These are phyloP conservation scores for Nemania sp. DNA, from an alignment of 2,329 filamentous ascomycete species.

Conservation along the genomic window DNA sequence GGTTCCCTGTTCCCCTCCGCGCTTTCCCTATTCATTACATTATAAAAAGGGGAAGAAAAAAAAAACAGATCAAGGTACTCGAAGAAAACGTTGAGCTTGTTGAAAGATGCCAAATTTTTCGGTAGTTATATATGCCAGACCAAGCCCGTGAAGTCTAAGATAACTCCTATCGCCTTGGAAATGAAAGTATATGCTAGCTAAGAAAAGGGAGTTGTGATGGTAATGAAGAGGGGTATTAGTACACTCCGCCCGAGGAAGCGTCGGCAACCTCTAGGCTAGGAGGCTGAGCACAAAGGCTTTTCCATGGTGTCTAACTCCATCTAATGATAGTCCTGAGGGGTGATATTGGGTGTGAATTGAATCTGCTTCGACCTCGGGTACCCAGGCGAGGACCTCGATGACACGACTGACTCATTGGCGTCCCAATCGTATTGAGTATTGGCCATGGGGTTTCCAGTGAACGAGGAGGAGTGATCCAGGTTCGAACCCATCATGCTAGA, in stretches of 20 bases:
- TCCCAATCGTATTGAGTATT: slow-evolving; percentile 59
- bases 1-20: slow-evolving; percentile 29
- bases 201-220: slow-evolving; percentile 26
- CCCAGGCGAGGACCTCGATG: slow-evolving; percentile 44
- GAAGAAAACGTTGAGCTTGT: background rate
- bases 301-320: background rate
- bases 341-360: slow-evolving; percentile 53
- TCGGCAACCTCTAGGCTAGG: background rate
- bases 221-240: slow-evolving; percentile 29
- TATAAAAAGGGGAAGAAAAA: slow-evolving; percentile 25
- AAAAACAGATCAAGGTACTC: background rate
- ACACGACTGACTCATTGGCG: slow-evolving; percentile 47
- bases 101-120: slow-evolving; percentile 13
- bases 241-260: slow-evolving; percentile 26
- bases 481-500: slow-evolving; percentile 48
- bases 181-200: slow-evolving; percentile 29
- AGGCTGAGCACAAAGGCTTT: slow-evolving; percentile 6
- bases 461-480: slow-evolving; percentile 41
- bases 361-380: slow-evolving; percentile 48
- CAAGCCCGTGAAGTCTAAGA: slow-evolving; percentile 18
- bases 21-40: slow-evolving; percentile 38
- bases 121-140: slow-evolving; percentile 14
- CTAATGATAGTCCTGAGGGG: slow-evolving; percentile 47
- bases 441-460: slow-evolving; percentile 41
- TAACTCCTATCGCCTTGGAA: slow-evolving; percentile 18